These are phyloP conservation scores for Penicillium hesseltinei DNA, from an alignment of 2,329 filamentous ascomycete species.

Conservation along the genomic window DNA sequence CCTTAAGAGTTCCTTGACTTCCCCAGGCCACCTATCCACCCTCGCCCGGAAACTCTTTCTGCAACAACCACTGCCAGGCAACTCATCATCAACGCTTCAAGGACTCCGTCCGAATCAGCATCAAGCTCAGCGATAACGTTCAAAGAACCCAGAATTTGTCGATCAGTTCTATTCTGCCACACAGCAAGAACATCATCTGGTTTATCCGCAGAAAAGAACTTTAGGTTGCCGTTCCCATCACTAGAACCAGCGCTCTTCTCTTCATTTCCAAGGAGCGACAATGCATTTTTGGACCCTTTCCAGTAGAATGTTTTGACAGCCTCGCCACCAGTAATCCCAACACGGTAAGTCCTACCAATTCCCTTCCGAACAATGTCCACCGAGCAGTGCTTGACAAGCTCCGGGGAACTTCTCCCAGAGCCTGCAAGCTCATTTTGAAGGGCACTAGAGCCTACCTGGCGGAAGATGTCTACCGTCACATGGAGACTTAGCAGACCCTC, in stretches of 20 bases:
- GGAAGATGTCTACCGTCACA: not conserved
- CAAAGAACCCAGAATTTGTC: conserved; percentile 7
- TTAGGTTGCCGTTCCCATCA: conserved; percentile 6
- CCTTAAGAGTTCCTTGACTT: not conserved
- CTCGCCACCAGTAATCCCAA: not conserved
- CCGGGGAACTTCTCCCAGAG: not conserved
- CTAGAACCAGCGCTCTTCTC: not conserved
- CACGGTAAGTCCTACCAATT: conserved; percentile 2
- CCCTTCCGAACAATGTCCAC: not conserved
- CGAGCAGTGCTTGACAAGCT: not conserved
- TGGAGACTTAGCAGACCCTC: conserved; percentile 2
- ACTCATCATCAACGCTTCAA: conserved; percentile 10
- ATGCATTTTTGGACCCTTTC: conserved; percentile 3
- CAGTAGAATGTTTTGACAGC: conserved; percentile 2
- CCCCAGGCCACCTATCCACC: conserved; percentile 7
- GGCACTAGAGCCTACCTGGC: not conserved
- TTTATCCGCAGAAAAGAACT: conserved; percentile 9
- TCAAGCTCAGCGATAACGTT: conserved; percentile 8
- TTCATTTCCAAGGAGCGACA: not conserved
- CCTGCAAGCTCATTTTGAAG: not conserved
- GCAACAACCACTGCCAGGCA: conserved; percentile 12
- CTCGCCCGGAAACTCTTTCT: conserved; percentile 10
- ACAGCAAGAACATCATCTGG: conserved; percentile 11
- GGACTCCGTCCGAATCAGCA: conserved; percentile 5
- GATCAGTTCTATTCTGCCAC: conserved; percentile 12